A percentile compares a stretch with the other conserved stretches of the same genome.
These are phyloP conservation scores for Peronospora farinosa DNA, from an alignment of 352 stramenopile genomes.

Conservation along the genomic window DNA sequence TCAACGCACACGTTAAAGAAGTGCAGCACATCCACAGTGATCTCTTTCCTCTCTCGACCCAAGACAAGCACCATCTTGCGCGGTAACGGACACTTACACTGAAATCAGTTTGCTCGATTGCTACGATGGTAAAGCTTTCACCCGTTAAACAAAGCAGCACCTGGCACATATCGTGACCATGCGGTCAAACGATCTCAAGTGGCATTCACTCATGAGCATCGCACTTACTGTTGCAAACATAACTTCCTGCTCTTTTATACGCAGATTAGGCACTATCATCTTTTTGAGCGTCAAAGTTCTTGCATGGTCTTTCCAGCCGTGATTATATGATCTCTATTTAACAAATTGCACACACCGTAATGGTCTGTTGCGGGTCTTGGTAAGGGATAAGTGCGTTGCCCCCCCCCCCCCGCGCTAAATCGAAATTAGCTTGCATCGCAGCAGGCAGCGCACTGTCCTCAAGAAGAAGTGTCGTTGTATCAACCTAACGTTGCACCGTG, in stretches of 20 bases:
- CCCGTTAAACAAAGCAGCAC: slow-evolving; percentile 61
- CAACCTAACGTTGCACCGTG: slow-evolving; percentile 75
- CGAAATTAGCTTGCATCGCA: slow-evolving; percentile 36
- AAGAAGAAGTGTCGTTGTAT: slow-evolving; percentile 58
- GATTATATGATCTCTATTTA: slow-evolving; percentile 93
- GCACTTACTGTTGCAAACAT: slow-evolving; percentile 89
- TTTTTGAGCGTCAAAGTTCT: slow-evolving; percentile 92
- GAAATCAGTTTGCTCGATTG: slow-evolving; percentile 90
- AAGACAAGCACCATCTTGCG: slow-evolving; percentile 91
- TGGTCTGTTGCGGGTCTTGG: slow-evolving; percentile 42
- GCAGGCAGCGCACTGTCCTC: slow-evolving; percentile 38
- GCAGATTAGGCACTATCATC: slow-evolving; percentile 86
- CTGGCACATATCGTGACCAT: slow-evolving; percentile 29
- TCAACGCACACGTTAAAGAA: slow-evolving; percentile 94
- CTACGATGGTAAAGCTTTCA: slow-evolving; percentile 90
- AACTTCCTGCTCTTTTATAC: slow-evolving; percentile 73
- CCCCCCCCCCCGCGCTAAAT: slow-evolving; percentile 13
- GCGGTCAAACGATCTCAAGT: slow-evolving; percentile 83
- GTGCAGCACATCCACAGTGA: slow-evolving; percentile 92
- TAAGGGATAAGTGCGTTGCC: slow-evolving; percentile 36
- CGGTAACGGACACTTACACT: slow-evolving; percentile 87
- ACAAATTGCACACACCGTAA: slow-evolving; percentile 88
- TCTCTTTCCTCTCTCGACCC: slow-evolving; percentile 94
- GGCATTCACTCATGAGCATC: slow-evolving; percentile 92
- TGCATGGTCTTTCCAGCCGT: slow-evolving; percentile 88